A percentile compares a stretch with the other conserved stretches of the same genome.
Conservation (phyloP, 257 asterid genomes). For the Solanum habrochaites region DNA sequence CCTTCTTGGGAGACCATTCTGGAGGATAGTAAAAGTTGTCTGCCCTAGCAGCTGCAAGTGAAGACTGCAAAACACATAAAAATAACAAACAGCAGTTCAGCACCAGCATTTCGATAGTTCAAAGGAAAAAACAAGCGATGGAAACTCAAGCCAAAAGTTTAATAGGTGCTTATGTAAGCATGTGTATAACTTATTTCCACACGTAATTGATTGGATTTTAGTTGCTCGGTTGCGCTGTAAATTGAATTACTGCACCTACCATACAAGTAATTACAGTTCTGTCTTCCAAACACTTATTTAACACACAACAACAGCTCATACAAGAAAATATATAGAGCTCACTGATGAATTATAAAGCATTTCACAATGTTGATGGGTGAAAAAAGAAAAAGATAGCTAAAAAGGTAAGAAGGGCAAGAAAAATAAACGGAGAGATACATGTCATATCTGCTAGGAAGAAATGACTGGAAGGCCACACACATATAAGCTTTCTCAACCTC, state of each 20-base stretch:
- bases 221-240: background rate
- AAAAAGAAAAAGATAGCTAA: background rate
- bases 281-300: background rate
- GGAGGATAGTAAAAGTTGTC: constrained; percentile 98
- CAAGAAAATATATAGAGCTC: background rate
- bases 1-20: constrained; percentile 99
- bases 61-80: constrained; percentile 59
- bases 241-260: background rate
- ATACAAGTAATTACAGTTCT: background rate
- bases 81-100: background rate
- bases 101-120: background rate
- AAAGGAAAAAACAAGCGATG: background rate
- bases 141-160: background rate
- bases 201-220: no score
- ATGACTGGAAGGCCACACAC: background rate
- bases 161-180: no score
- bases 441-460: background rate
- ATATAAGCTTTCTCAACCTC: background rate
- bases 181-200: no score
- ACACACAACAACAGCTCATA: background rate
- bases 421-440: background rate
- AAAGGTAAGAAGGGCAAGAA: background rate
- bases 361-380: background rate
- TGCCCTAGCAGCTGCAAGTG: constrained; percentile 98
- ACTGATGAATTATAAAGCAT: background rate